Base-by-base conservation (phyloP, 768 basidiomycete genomes). In the Kwoniella shandongensis region DNA sequence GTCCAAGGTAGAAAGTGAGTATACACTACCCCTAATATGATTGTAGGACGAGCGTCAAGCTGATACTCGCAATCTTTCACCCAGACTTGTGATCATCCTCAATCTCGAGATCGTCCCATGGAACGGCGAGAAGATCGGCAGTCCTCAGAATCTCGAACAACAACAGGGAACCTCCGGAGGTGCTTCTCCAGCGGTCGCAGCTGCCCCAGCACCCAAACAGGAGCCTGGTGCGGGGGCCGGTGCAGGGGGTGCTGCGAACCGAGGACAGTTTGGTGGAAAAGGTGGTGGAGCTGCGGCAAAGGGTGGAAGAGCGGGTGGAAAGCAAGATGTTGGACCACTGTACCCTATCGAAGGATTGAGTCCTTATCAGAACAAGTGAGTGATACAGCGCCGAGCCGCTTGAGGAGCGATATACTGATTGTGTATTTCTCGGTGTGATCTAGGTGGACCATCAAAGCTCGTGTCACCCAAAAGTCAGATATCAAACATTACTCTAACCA, bases 361-460 rank as follows among this genome's bases (percentile, higher is more conserved):
- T 70, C 94, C 94, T 8, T 98, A 97, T 69, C 91, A 96, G 77
- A 97, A 94, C 79, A 90, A 90, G 76, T 79, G 59, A 63, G 78
- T 69, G 15, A 22, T 27, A 38, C 10, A 50, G 22, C 17, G 23
- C 13, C 1, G 30, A 13, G 7, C 38, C 12, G 17, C 6, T 45
- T 17, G 12, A 18, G 13, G 20, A 45, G 7, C 7, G 6, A 13
- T 6, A 32, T 13, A 32, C 32, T 6, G 32, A 32, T 32, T 13
- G 32, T 6, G 7, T 13, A 32, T 6, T 6, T 32, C 32, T 32
- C 6, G 20, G 35, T 22, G 25, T 36, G 36, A 45, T 12, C 0
- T 42, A 79, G 78, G 63, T 99, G 96, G 96, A 92, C 89, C 10
- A 94, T 98, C 81, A 92, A 91, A 75, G 94, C 90, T 26, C 87